phyloP scores from a whole-genome alignment of 73 alveolate genomes.

The Uronychia binucleata region DNA sequence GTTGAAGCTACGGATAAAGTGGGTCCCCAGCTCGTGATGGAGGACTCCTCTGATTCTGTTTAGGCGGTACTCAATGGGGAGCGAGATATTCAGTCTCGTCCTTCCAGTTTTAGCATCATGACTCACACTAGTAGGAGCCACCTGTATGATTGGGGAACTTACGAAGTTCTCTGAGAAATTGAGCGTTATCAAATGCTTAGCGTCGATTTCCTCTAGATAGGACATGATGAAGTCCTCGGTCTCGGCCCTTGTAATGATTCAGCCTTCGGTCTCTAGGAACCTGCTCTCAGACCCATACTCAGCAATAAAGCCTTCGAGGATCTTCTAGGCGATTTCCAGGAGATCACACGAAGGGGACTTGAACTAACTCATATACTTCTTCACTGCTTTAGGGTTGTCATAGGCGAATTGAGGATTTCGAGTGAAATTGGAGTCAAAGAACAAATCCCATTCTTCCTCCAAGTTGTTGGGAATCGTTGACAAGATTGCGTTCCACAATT shows the following conservation, averaged over 20 bases:
- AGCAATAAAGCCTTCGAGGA: constrained; percentile 27
- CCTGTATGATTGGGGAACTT: too few relatives aligned
- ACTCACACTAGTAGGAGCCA: constrained; percentile 57
- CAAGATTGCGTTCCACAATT: neutral
- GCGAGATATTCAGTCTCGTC: constrained; percentile 40
- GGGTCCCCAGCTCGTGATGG: constrained; percentile 64
- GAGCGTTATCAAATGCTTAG: constrained; percentile 33
- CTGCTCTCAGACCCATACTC: constrained; percentile 37
- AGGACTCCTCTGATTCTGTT: constrained; percentile 50
- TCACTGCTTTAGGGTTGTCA: constrained; percentile 25
- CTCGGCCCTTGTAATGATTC: constrained; percentile 39
- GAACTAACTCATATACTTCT: constrained; percentile 32
- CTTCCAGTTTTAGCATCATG: constrained; percentile 33
- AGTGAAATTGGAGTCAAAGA: constrained; percentile 19
- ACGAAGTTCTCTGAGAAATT: constrained; percentile 44
- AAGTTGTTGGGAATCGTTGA: constrained; percentile 56
- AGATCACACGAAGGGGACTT: constrained; percentile 13
- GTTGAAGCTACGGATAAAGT: constrained; percentile 41
- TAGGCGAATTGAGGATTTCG: constrained; percentile 41
- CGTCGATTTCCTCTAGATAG: constrained; percentile 35
- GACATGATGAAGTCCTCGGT: constrained; percentile 37
- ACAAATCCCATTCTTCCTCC: constrained; percentile 26
- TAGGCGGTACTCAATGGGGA: constrained; percentile 45
- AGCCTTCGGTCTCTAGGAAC: constrained; percentile 39
- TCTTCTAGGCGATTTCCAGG: constrained; percentile 29